Evolutionary conservation across 192 early-diverging fungal genomes (phyloP).

Genomic region (Gamsiella multidivaricata): DNA sequence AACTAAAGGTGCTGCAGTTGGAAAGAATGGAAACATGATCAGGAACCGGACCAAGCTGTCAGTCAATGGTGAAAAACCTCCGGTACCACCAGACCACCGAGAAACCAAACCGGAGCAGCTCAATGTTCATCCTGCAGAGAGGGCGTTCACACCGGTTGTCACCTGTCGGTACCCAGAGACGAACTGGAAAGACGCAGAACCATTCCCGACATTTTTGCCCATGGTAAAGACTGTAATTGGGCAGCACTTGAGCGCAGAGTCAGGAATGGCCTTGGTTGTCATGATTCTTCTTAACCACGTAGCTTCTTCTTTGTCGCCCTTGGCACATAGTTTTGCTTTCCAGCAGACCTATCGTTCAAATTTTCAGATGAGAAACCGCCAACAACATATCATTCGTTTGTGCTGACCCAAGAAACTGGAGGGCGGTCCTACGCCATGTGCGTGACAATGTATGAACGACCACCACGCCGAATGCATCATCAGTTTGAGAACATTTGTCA

Average conservation of each 20-base stretch:
- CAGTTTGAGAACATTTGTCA: slow-evolving; percentile 35
- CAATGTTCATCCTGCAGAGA: slow-evolving; percentile 37
- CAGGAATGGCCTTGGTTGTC: no score
- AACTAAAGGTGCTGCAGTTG: slow-evolving; percentile 10
- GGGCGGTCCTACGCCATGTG: slow-evolving; percentile 52
- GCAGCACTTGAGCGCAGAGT: no score
- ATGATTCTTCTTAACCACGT: no score
- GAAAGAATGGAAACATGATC: slow-evolving; percentile 12
- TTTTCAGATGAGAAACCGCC: slow-evolving; percentile 32
- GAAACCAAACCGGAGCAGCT: background rate
- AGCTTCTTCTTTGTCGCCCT: background rate
- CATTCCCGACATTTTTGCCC: slow-evolving; percentile 32
- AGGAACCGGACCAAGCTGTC: slow-evolving; percentile 20
- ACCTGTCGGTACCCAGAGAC: slow-evolving; percentile 43
- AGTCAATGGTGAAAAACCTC: background rate
- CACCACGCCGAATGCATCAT: slow-evolving; percentile 23
- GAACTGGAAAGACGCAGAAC: slow-evolving; percentile 40
- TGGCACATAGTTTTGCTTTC: slow-evolving; percentile 54
- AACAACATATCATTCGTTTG: slow-evolving; percentile 55
- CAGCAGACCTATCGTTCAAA: slow-evolving; percentile 44
- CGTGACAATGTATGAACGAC: slow-evolving; percentile 53
- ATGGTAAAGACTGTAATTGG: no score
- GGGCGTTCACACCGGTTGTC: slow-evolving; percentile 29
- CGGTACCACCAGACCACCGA: background rate
- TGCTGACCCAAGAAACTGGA: slow-evolving; percentile 56